Base-by-base conservation (phyloP, 805 yeast species). In the Saturnispora serradocipensis region DNA sequence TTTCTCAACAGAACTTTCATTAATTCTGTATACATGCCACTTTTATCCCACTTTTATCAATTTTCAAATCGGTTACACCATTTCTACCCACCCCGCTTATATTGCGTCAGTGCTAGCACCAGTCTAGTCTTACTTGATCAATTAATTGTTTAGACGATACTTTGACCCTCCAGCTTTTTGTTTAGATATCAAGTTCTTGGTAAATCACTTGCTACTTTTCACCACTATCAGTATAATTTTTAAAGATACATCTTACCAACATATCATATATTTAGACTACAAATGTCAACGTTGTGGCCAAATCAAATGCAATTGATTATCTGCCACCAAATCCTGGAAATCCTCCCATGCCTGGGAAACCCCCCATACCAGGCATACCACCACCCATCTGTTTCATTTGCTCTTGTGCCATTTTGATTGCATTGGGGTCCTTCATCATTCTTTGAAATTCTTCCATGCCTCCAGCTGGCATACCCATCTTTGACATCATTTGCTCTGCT, bases 381-480 rank as follows among this genome's bases (percentile, higher is more conserved):
- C 49, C 73, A 36, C 73, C 77, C 56, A 72, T 72, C 57, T 78
- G 80, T 73, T 80, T 82, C 67, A 83, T 62, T 51, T 76, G 77
- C 56, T 77, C 81, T 79, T 82, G 78, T 38, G 82, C 80, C 45
- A 43, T 43, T 18, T 28, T 34, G 64, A 69, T 47, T 66, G 71
- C 53, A 32, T 50, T 43, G 2, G 51, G 51, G 7, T 49, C 48
- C 11, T 20, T 36, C 43, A 49, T 32, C 52, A 49, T 49, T 20
- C 52, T 35, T 44, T 49, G 48, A 40, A 49, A 49, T 36, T 49
- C 52, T 13, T 49, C 52, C 52, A 49, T 49, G 10, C 39, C 18
- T 1, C 52, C 45, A 5, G 48, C 52, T n/a, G 52, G 52, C 48
- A 49, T 28, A 49, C 52, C 52, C 52, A 49, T 49, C 34, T 49